These are phyloP conservation scores for Cercospora beticola DNA, from an alignment of 2,329 filamentous ascomycete species.

Conservation along the genomic window DNA sequence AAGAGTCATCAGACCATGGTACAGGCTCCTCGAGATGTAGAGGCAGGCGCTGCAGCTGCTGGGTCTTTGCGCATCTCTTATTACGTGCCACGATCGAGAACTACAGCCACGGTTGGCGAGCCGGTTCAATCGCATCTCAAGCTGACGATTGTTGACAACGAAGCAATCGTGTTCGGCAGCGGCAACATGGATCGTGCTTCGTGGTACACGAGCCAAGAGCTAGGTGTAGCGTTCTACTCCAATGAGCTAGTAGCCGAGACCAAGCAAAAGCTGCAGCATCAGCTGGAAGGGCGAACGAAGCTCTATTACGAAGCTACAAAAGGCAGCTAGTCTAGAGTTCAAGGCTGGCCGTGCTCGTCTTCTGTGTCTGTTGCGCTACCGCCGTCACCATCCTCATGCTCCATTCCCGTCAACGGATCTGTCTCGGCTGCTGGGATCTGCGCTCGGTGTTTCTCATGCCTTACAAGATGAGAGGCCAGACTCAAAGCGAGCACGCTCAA, in stretches of 20 bases:
- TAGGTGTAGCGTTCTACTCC: conserved; percentile 63
- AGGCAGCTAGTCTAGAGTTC: background rate
- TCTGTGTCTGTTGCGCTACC: conserved; percentile 35
- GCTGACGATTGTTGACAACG: conserved; percentile 68
- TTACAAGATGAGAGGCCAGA: conserved; percentile 49
- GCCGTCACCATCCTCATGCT: conserved; percentile 45
- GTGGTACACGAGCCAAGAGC: conserved; percentile 83
- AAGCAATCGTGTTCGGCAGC: conserved; percentile 69
- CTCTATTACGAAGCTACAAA: conserved; percentile 14
- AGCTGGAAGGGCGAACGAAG: conserved; percentile 24
- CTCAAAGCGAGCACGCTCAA: conserved; percentile 54
- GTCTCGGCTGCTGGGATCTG: conserved; percentile 52
- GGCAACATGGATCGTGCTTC: conserved; percentile 83
- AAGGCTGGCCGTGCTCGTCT: conserved; percentile 12
- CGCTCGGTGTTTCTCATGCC: conserved; percentile 50
- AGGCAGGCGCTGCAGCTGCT: conserved; percentile 44
- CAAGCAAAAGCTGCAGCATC: conserved; percentile 17
- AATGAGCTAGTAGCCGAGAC: conserved; percentile 38
- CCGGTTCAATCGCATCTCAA: conserved; percentile 77
- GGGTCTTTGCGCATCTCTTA: conserved; percentile 61
- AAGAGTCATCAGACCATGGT: conserved; percentile 50
- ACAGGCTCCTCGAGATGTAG: conserved; percentile 38
- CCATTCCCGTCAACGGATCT: conserved; percentile 53
- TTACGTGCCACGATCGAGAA: conserved; percentile 50
- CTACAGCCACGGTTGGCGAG: conserved; percentile 40